These are phyloP conservation scores for Penstemon barbatus DNA, from an alignment of 257 asterid species.

Conservation along the genomic window DNA sequence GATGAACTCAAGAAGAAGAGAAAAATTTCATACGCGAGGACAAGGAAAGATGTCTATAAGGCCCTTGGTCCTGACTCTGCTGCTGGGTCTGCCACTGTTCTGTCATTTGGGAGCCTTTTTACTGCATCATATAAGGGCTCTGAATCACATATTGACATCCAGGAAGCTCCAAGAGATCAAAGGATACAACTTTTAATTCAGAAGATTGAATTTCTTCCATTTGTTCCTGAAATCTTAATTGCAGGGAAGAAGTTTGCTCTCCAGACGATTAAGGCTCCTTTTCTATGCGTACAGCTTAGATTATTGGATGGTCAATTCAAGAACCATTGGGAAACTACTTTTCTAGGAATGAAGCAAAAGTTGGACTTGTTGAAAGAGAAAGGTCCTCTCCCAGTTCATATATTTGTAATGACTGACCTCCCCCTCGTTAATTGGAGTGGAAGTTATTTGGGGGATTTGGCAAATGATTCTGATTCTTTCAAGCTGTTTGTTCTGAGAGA, in stretches of 20 bases:
- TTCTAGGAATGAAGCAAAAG: conserved; percentile 54
- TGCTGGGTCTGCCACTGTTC: conserved; percentile 59
- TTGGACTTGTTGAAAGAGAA: conserved; percentile 56
- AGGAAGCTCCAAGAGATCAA: conserved; percentile 53
- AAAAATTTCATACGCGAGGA: conserved; percentile 63
- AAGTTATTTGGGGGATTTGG: conserved; percentile 66
- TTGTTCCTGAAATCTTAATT: conserved; percentile 58
- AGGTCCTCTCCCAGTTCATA: conserved; percentile 61
- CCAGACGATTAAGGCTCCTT: conserved; percentile 58
- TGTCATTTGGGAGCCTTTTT: conserved; percentile 84
- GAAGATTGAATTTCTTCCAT: conserved; percentile 72
- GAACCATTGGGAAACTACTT: conserved; percentile 71
- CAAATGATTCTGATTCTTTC: conserved; percentile 47
- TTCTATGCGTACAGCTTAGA: conserved; percentile 86
- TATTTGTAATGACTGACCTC: conserved; percentile 93
- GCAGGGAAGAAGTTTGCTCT: conserved; percentile 77
- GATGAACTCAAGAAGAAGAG: conserved; percentile 77
- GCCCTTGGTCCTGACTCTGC: conserved; percentile 74
- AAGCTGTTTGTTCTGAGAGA: conserved; percentile 58
- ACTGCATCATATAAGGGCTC: conserved; percentile 78
- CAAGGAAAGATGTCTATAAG: conserved; percentile 65
- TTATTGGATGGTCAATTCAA: conserved; percentile 93
- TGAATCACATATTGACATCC: conserved; percentile 85
- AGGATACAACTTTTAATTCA: conserved; percentile 55
- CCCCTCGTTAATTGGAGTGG: conserved; percentile 71